Base-by-base conservation (phyloP, 2,329 filamentous ascomycete species). In the Ophiostoma piceae region DNA sequence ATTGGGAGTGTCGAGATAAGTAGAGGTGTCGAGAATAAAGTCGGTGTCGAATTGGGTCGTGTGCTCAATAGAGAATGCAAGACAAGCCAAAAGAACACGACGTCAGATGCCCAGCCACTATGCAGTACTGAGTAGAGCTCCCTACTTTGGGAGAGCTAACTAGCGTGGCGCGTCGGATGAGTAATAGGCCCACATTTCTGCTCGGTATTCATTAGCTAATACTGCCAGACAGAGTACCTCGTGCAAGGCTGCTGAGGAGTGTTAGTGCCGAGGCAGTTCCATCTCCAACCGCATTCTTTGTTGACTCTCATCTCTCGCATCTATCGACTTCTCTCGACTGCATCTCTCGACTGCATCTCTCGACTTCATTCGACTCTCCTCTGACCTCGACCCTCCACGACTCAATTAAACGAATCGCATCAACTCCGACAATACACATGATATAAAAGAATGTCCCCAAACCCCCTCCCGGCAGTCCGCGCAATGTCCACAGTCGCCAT, bases 31-130 rank as follows among this genome's bases (percentile, higher is more conserved):
- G 26, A 29, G 26, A 29, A 29, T 29, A 29, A 29, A 29, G 26
- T 29, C 19, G 47, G 47, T 54, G 47, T 54, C 47, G 47, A 54
- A 29, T 29, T 29, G 26, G 26, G 26, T 29, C 26, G 26, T 29
- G 26, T 29, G 26, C 26, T 29, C 26, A 29, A 29, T 29, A 29
- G 26, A 29, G 26, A 29, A 29, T 29, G 26, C 26, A 35, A 35
- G 35, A 35, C 35, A 35, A 35, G 35, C 35, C 19, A n/a, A 65
- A 37, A 71, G 70, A 71, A 71, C 70, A 71, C 70, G 70, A 71
- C 70, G 70, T 71, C 70, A 71, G 70, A 71, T 35, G 14, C 51
- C 32, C 35, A 62, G 51, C 39, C 39, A 66, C 35, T 65, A 65
- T 26, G 41, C 41, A 12, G 14, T 29, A 29, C 26, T 16, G 12